These are phyloP conservation scores for Kurtzmaniella quercitrusa DNA, from an alignment of 1,139 yeast species.

Conservation along the genomic window DNA sequence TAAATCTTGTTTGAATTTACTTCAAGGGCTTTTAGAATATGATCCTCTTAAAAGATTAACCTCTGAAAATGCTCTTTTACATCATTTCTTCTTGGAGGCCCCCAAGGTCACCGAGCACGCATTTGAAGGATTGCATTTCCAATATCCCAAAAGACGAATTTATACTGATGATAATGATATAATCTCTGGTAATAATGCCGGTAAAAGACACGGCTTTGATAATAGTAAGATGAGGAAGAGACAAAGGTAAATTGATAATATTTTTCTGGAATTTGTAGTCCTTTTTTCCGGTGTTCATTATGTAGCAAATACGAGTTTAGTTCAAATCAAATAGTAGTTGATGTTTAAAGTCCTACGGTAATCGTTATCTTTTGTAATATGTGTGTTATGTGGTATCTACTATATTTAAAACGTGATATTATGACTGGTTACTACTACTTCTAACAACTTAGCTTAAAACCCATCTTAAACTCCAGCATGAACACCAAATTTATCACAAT, in stretches of 20 bases:
- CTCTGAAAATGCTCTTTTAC: constrained; percentile 70
- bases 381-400: no score
- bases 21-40: constrained; percentile 64
- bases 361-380: no score
- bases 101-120: constrained; percentile 71
- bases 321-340: no score
- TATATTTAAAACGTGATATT: no score
- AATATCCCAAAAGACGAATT: constrained; percentile 69
- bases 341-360: no score
- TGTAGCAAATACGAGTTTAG: no score
- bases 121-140: constrained; percentile 58
- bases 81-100: constrained; percentile 66
- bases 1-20: constrained; percentile 60
- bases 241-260: constrained; percentile 17
- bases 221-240: constrained; percentile 24
- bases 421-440: no score
- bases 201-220: constrained; percentile 24
- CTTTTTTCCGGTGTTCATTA: no score
- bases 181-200: constrained; percentile 19
- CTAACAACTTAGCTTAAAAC: no score
- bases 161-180: constrained; percentile 78
- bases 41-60: constrained; percentile 75
- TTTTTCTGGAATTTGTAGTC: no score
- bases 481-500: no score
- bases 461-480: no score